phyloP scores from a whole-genome alignment of 768 basidiomycete species.

The Lactifluus volemus region DNA sequence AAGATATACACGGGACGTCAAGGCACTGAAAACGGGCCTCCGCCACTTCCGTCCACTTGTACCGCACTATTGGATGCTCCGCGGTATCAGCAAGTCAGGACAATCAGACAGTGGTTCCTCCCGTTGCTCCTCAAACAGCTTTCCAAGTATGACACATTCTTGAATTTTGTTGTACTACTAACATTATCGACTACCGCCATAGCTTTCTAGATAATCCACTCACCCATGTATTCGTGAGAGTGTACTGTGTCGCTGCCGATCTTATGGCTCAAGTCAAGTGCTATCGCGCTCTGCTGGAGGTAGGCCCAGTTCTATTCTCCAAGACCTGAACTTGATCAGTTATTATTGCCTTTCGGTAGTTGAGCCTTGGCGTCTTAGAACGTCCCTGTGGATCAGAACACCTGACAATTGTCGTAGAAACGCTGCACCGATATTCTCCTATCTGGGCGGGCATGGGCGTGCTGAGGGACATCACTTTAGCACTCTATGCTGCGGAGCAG shows the following conservation, averaged over 20 bases:
- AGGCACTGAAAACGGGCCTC: not conserved
- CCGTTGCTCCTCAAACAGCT: constrained; percentile 54
- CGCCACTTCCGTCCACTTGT: constrained; percentile 33
- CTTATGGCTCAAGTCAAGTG: constrained; percentile 54
- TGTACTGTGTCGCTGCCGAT: constrained; percentile 50
- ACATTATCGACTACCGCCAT: not conserved
- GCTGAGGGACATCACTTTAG: constrained; percentile 43
- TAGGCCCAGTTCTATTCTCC: constrained; percentile 24
- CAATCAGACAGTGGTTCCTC: constrained; percentile 65
- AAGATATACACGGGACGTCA: not conserved
- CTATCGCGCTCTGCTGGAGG: constrained; percentile 63
- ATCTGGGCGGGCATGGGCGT: constrained; percentile 76
- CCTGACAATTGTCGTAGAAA: constrained; percentile 56
- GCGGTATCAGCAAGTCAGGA: constrained; percentile 67
- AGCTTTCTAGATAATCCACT: constrained; percentile 8
- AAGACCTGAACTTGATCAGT: not conserved
- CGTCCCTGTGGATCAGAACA: constrained; percentile 43
- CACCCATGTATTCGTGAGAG: constrained; percentile 33
- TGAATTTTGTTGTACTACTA: no score
- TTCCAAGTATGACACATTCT: constrained; percentile 30
- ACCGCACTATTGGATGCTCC: constrained; percentile 42
- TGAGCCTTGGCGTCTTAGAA: constrained; percentile 38
- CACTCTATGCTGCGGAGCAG: constrained; percentile 55
- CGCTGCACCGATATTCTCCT: constrained; percentile 57
- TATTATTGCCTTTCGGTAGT: constrained; percentile 19